Evolutionary conservation across 2,329 filamentous ascomycete genomes (phyloP), one percentile per base, ranked within the genome.

Genomic region (Botrytis fabae): DNA sequence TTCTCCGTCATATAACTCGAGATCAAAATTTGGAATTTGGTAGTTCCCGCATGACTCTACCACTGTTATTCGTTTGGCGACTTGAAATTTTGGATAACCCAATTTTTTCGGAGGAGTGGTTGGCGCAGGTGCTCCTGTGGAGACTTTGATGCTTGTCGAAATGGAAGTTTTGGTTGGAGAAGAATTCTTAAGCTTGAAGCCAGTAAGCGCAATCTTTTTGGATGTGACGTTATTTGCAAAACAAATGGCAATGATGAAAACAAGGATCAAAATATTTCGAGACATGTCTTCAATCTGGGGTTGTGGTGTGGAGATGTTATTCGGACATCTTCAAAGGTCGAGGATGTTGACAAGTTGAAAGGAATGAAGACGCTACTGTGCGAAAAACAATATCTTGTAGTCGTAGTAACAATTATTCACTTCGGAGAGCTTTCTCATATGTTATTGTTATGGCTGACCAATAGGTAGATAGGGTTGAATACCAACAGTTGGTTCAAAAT

Each of bases 221-320:
- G 65, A 32, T 6, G 18, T 57, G 1, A 32, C 48, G 28, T 69
- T 32, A 6, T 57, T 32, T 28, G 28, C n/a, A 42, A 57, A 69
- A 32, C 18, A 69, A 32, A 57, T 32, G n/a, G n/a, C 28, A 20
- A 57, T 25, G 20, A 57, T 57, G 35, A 51, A 57, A 32, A 32
- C 6, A 57, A 28, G 14, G 18, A 69, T 8, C 48, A 57, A 32
- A 57, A 44, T 57, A 42, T 32, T 57, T 20, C n/a, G 35, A 69
- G 20, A 44, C 65, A 69, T 69, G 8, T 66, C 64, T 57, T 57
- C 35, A 28, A 69, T 69, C n/a, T 69, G 18, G 14, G 38, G n/a
- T 32, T 69, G 38, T 42, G 65, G 16, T 9, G 8, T 57, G 35
- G 22, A 42, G 48, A 32, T 57, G 25, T 57, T 42, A 42, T 32